Evolutionary conservation across 192 early-diverging fungal genomes (phyloP), one percentile per base, ranked within the genome.

Genomic region (Coemansia sp.): DNA sequence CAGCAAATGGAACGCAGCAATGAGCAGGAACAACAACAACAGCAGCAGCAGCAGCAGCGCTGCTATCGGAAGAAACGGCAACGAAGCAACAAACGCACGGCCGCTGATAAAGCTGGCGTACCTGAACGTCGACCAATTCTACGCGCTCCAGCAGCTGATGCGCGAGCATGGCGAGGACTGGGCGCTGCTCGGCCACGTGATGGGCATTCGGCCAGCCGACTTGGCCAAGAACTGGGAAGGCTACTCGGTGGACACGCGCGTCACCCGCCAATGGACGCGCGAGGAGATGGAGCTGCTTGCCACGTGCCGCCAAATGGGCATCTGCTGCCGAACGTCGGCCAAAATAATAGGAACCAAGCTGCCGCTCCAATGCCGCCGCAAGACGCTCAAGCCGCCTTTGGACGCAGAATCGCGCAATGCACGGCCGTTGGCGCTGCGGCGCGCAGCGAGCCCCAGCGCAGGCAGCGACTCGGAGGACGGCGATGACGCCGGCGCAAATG

Each of bases 261-360:
- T 81, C 16, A 81, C 78, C 0, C 55, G 70, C 24, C 53, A 62
- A 21, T 81, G 78, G 78, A 66, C 70, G 0, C 38, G 46, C 14
- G 46, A 59, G 21, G 78, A 81, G 41, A 81, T 68, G 24, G 73
- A 69, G 36, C 51, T 76, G 2, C 56, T 81, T 21, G 55, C 48
- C 3, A 10, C 66, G 16, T 81, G 78, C 39, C 73, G 73, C 34
- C 49, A 62, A 8, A 52, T 73, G 45, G 70, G 70, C 33, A 72
- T 81, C 20, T 34, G 56, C 60, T 76, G 73, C 48, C 57, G 73
- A 24, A 57, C 64, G 23, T 66, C 78, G 2, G 69, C 78, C 64
- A 71, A 69, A 53, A 72, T 81, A 30, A 81, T 81, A 15, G 67
- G 66, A 8, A 69, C 78, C 18, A 81, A 81, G 48, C 67, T 81